A percentile compares a stretch with the other conserved stretches of the same genome.
Conservation (phyloP, 257 asterid species). For the Lantana camara region DNA sequence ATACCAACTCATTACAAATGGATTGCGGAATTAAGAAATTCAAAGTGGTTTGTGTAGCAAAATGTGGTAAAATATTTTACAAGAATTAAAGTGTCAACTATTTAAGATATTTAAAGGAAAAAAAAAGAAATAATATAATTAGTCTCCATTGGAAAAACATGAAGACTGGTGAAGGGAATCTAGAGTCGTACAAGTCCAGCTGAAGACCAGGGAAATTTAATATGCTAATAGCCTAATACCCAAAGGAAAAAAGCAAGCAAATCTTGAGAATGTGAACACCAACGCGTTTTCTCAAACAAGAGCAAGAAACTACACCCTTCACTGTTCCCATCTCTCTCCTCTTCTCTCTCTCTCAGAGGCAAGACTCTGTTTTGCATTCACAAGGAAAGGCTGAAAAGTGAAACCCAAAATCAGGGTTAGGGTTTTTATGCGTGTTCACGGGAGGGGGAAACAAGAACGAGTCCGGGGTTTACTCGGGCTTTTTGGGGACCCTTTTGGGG, state of each 20-base stretch:
- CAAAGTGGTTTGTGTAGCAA: too few species aligned
- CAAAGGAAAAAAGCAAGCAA: constrained; percentile 10
- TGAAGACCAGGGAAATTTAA: constrained; percentile 28
- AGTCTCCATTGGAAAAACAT: not conserved
- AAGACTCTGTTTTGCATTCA: constrained; percentile 18
- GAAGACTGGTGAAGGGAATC: constrained; percentile 28
- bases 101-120: not conserved
- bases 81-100: too few species aligned
- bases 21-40: too few species aligned
- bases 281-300: constrained; percentile 55
- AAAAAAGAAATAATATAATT: not conserved
- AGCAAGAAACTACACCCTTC: constrained; percentile 30
- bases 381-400: constrained; percentile 21
- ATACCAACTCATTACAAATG: too few species aligned
- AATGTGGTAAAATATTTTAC: too few species aligned
- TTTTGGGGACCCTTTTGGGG: constrained; percentile 59
- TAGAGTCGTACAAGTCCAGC: constrained; percentile 29
- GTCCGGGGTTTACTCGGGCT: constrained; percentile 33
- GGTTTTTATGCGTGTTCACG: constrained; percentile 36
- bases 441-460: constrained; percentile 27
- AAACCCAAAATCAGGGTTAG: constrained; percentile 53
- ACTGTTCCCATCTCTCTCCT: constrained; percentile 32
- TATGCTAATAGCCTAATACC: not conserved
- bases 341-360: constrained; percentile 32
- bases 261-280: constrained; percentile 40